Base-by-base conservation (phyloP, 2,329 filamentous ascomycete species). In the Capronia americana region DNA sequence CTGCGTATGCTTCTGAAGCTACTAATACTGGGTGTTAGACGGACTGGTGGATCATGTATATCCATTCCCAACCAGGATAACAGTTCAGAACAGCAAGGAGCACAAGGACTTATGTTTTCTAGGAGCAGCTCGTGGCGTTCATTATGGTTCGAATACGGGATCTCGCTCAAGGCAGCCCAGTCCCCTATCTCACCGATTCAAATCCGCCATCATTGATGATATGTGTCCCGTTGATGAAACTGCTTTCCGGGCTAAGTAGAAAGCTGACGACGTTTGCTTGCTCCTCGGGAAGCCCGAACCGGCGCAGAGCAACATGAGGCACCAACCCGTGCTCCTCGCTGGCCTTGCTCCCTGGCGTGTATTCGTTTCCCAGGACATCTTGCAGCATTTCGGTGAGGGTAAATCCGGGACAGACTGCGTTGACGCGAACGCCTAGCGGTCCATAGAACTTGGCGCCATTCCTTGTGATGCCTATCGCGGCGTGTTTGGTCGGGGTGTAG, bases 361-460 rank as follows among this genome's bases (percentile, higher is more conserved):
- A 62, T 28, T 65, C 66, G 23, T 60, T 48, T 17, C 63, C 66
- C 58, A 68, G 59, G 24, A 44, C 58, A n/a, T 58, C 34, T 17
- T 54, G 54, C 12, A 65, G 26, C 66, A 68, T 65, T 2, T 28
- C 28, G 4, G 64, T 69, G 55, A 69, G 24, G 10, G 66, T 69
- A 56, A 56, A 64, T 7, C 66, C 63, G 20, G 66, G 66, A 50
- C 66, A 69, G 4, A 69, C 46, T 5, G 63, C 64, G 58, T 69
- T 69, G 28, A 60, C 46, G 30, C 66, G 66, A 28, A 69, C 50
- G 3, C 60, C 63, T 5, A 44, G 38, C n/a, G 63, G 63, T 4
- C 63, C 64, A 34, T 69, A 69, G n/a, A 66, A 66, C n/a, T 61
- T 63, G 12, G 63, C 63, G 14, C 63, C 66, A n/a, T 65, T 69